Base-by-base conservation (phyloP, 345 rosid species). In the Turnera subulata region DNA sequence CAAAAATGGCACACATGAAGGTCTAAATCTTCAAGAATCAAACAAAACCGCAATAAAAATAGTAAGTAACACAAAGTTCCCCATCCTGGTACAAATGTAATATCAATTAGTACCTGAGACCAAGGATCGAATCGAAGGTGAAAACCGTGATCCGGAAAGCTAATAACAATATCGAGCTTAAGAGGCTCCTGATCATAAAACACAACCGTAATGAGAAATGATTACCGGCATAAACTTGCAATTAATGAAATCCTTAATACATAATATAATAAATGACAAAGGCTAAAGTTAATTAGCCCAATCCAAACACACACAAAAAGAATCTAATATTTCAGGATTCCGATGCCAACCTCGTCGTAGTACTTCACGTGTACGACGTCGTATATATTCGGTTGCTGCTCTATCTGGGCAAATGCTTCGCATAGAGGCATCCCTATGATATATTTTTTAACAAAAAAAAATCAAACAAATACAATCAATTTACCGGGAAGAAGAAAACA, bases 111-210 rank as follows among this genome's bases (percentile, higher is more conserved):
- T 64, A 89, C 99, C 91, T 93, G 99, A n/a, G 99, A 89, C 96
- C 91, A 89, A 32, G 99, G 91, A 79, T 93, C 99, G 63, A 93
- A 93, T 5, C 97, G 82, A 38, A 93, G 89, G 68, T 93, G 97
- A 73, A 93, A 93, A 1, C 99, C 99, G 52, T 93, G 97, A 74
- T 93, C 99, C 0, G 97, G 99, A 70, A 89, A 86, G 78, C 99
- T 84, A 50, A 93, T 84, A 35, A 93, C 90, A n/a, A 89, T 76
- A 71, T 93, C 99, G 45, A 89, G 61, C 58, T 87, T 89, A 26
- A 93, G 74, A 51, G 99, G 97, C 69, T 93, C 97, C 99, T 93
- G 71, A 42, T 9, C 7, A 35, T 50, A 67, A 72, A 54, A 4
- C 35, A 29, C 35, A 19, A 17, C 0, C 46, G 18, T 32, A 18